These are phyloP conservation scores for Tephrocybe sp. DNA, from an alignment of 768 basidiomycete species.

Conservation along the genomic window DNA sequence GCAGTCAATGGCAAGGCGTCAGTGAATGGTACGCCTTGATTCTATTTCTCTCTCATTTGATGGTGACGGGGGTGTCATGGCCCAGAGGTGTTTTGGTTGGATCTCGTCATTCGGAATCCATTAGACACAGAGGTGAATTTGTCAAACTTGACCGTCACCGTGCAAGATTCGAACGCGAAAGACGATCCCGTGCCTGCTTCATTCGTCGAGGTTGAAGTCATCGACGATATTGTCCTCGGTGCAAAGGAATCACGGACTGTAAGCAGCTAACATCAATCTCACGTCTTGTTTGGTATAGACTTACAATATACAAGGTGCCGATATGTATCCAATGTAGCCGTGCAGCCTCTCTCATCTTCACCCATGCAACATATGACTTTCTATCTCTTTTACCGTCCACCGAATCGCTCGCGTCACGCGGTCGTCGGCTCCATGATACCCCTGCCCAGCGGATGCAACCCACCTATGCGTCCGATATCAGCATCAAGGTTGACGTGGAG, in stretches of 20 bases:
- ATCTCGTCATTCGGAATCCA: conserved; percentile 68
- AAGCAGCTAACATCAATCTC: conserved; percentile 17
- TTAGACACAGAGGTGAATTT: conserved; percentile 72
- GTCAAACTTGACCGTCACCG: conserved; percentile 54
- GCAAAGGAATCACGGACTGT: conserved; percentile 68
- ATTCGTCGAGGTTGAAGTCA: conserved; percentile 53
- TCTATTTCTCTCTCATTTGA: too few species aligned
- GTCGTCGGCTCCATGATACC: conserved; percentile 75
- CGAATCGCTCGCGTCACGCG: conserved; percentile 69
- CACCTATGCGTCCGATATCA: conserved; percentile 68
- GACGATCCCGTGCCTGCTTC: conserved; percentile 31
- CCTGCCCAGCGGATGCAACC: conserved; percentile 62
- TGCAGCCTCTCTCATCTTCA: conserved; percentile 53
- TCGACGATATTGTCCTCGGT: conserved; percentile 60
- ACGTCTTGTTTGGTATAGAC: background rate
- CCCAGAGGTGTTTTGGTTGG: conserved; percentile 75
- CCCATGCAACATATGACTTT: conserved; percentile 64
- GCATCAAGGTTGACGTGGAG: conserved; percentile 60
- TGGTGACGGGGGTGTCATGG: too few species aligned
- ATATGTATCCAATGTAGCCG: conserved; percentile 55
- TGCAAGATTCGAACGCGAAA: conserved; percentile 37
- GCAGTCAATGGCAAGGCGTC: conserved; percentile 55
- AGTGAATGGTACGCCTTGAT: conserved; percentile 63
- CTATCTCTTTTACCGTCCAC: conserved; percentile 65
- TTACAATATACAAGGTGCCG: conserved; percentile 44